Conservation (phyloP, 2,329 filamentous ascomycete genomes). For the Ceratocystis smalleyi region DNA sequence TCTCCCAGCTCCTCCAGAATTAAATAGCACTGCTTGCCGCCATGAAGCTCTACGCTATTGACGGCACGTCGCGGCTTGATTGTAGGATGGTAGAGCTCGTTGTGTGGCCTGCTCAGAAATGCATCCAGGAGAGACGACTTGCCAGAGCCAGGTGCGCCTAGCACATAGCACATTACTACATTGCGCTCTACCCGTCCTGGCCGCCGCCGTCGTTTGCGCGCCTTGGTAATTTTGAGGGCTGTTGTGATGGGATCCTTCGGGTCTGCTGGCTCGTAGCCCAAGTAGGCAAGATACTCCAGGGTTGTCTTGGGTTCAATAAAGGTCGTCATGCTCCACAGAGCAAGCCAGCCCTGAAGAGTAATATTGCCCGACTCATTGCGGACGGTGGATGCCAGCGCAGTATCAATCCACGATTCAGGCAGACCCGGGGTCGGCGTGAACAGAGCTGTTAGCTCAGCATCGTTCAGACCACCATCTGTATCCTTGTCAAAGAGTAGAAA, state of each 20-base stretch:
- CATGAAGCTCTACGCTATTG: conserved; percentile 89
- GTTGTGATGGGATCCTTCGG: conserved; percentile 62
- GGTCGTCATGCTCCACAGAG: conserved; percentile 99
- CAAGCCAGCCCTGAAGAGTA: conserved; percentile 92
- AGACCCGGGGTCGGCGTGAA: conserved; percentile 89
- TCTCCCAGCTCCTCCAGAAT: conserved; percentile 92
- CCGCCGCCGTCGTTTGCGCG: conserved; percentile 67
- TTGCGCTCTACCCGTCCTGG: conserved; percentile 82
- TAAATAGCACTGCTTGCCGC: conserved; percentile 91
- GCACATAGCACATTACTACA: conserved; percentile 82
- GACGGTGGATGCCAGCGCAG: conserved; percentile 81
- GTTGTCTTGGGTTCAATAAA: conserved; percentile 93
- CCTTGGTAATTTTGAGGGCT: conserved; percentile 82
- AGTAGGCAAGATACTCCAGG: conserved; percentile 85
- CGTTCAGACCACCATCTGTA: conserved; percentile 85
- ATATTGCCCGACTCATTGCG: conserved; percentile 91
- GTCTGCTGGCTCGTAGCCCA: conserved; percentile 76
- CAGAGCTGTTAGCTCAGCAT: conserved; percentile 66
- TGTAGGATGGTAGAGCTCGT: conserved; percentile 70
- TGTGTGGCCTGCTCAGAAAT: conserved; percentile 80
- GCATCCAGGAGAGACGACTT: conserved; percentile 85
- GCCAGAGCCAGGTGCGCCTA: conserved; percentile 72
- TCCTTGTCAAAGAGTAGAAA: conserved; percentile 94
- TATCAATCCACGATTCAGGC: conserved; percentile 73
- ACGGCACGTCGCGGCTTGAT: conserved; percentile 89